Conservation (phyloP, 2,329 filamentous ascomycete species). For the Hirsutella minnesotensis region DNA sequence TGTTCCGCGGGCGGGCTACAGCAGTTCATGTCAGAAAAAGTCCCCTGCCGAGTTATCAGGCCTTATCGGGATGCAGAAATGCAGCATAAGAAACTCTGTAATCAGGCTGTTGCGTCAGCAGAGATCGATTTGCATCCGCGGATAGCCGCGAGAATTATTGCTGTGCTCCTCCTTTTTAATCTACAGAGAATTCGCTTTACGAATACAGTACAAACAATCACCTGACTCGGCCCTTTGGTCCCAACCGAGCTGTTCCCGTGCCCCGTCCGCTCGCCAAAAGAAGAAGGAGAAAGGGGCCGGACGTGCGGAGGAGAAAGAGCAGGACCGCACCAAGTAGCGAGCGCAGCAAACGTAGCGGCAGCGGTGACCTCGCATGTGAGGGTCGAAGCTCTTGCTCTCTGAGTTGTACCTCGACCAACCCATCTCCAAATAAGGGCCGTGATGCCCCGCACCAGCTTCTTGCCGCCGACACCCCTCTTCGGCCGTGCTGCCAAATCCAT, state of each 20-base stretch:
- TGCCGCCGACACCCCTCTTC: background rate
- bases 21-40: too few species aligned
- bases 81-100: too few species aligned
- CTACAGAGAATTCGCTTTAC: too few species aligned
- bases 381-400: background rate
- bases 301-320: background rate
- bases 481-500: background rate
- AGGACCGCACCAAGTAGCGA: background rate
- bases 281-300: background rate
- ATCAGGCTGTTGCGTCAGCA: background rate
- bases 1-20: too few species aligned
- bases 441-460: background rate
- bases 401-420: background rate
- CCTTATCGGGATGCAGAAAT: too few species aligned
- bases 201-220: too few species aligned
- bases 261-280: background rate
- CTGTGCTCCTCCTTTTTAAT: background rate
- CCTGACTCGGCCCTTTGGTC: too few species aligned
- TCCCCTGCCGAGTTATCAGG: too few species aligned
- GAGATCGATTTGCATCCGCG: slow-evolving; percentile 15
- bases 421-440: background rate
- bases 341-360: background rate
- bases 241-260: background rate
- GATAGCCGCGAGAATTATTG: slow-evolving; percentile 12
- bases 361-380: background rate